Evolutionary conservation across 805 yeast species (phyloP).

Genomic region (Isabelozyma heimii): DNA sequence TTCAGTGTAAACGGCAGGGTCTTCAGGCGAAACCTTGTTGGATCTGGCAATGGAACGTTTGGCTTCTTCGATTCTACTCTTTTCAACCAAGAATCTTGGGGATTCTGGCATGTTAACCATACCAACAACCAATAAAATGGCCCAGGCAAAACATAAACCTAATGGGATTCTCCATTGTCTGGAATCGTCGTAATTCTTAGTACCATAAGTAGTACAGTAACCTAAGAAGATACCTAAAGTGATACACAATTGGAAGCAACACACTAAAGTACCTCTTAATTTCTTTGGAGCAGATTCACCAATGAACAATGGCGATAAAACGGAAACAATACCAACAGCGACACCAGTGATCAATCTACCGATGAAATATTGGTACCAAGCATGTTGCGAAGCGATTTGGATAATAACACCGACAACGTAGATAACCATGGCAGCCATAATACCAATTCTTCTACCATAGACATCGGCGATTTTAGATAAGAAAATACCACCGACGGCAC

Average conservation of each 20-base stretch:
- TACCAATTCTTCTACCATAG: conserved; percentile 58
- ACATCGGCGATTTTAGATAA: conserved; percentile 56
- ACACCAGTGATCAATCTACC: conserved; percentile 70
- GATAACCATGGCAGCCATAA: conserved; percentile 50
- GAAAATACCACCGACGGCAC: conserved; percentile 68
- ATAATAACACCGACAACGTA: conserved; percentile 60
- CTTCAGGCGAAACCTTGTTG: conserved; percentile 53
- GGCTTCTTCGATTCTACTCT: conserved; percentile 51
- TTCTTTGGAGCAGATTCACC: conserved; percentile 70
- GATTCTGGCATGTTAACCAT: conserved; percentile 66
- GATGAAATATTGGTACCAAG: conserved; percentile 63
- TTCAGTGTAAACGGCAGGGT: conserved; percentile 52
- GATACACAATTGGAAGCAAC: conserved; percentile 66
- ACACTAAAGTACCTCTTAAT: conserved; percentile 68
- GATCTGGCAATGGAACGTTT: conserved; percentile 51
- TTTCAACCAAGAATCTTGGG: conserved; percentile 59
- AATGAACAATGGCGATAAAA: conserved; percentile 64
- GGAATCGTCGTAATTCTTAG: conserved; percentile 49
- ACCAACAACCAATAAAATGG: conserved; percentile 46
- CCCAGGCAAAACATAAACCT: conserved; percentile 53
- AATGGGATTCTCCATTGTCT: conserved; percentile 70
- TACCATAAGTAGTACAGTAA: conserved; percentile 63
- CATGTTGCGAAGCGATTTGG: conserved; percentile 52
- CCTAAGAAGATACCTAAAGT: conserved; percentile 72
- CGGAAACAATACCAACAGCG: conserved; percentile 73